phyloP scores from a whole-genome alignment of 768 basidiomycete species.

The Kwoniella bestiolae region DNA sequence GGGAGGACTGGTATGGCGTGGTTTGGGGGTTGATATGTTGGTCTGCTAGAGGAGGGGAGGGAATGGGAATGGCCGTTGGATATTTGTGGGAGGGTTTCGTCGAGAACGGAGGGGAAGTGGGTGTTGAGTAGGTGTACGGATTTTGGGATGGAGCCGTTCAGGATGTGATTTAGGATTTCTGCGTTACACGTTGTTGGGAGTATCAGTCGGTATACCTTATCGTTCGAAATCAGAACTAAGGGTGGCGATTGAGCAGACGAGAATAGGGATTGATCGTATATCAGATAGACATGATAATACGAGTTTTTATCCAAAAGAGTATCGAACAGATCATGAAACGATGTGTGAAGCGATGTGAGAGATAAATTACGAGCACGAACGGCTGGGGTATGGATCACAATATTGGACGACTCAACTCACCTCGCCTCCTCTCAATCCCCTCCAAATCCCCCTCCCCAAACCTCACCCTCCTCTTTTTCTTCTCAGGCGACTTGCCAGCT shows the following conservation, averaged over 20 bases:
- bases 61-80: conserved; percentile 14
- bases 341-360: too few species aligned
- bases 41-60: neutral
- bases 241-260: neutral
- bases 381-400: neutral
- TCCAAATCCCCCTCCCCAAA: conserved; percentile 22
- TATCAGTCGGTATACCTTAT: neutral
- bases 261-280: too few species aligned
- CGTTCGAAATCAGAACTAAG: neutral
- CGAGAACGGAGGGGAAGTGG: conserved; percentile 77
- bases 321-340: too few species aligned
- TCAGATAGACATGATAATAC: too few species aligned
- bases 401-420: conserved; percentile 15
- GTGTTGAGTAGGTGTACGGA: conserved; percentile 70
- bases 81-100: conserved; percentile 12
- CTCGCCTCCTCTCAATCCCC: conserved; percentile 34
- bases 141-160: conserved; percentile 74
- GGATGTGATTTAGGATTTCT: conserved; percentile 74
- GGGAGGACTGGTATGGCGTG: conserved; percentile 32
- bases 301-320: too few species aligned
- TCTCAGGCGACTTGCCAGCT: neutral
- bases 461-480: conserved; percentile 4
- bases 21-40: neutral
- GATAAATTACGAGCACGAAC: too few species aligned
- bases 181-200: neutral